Evolutionary conservation across 441 rosid genomes (phyloP), one percentile per base, ranked within the genome.

Genomic region (Isatis lusitanica): DNA sequence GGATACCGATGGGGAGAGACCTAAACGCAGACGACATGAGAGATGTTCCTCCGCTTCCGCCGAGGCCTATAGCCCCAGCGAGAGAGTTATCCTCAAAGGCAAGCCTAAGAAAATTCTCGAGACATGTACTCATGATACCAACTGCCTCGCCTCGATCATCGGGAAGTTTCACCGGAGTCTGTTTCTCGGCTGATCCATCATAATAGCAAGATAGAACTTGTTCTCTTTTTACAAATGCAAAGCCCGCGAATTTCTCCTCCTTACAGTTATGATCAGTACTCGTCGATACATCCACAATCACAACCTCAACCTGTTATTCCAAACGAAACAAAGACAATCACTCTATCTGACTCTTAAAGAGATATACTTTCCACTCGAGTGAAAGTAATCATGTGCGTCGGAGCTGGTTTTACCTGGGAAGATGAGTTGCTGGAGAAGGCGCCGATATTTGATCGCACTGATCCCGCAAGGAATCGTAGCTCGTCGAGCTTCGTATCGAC

Each of bases 21-120:
- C 81, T 84, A 63, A 94, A 92, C 24, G 96, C 90, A 0, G 89
- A 74, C 2, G 98, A 82, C 33, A 90, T 59, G 15, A 92, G 78
- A 24, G 94, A 90, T 4, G 99, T 94, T 64, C 97, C 97, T 72
- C 97, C 97, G 64, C 89, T 84, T 66, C 99, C 97, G 16, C 99
- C 99, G 40, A 92, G 80, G 5, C 97, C 97, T 60, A 89, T 84
- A 9, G 79, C 86, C 73, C 97, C 99, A 46, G 78, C 87, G 55
- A 94, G 69, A 52, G 76, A 80, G 57, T 75, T 61, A 62, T 79
- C 83, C 13, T 78, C 81, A 50, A 36, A 61, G 7, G 82, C 78
- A 51, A 73, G 82, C 56, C 58, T 73, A 42, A 94, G 78, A 82
- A 87, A 94, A 70, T 11, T 43, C 58, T 80, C 82, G 21, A 92